Evolutionary conservation across 768 basidiomycete species (phyloP), one percentile per base, ranked within the genome.

Genomic region (Rhizopogon vulgaris): DNA sequence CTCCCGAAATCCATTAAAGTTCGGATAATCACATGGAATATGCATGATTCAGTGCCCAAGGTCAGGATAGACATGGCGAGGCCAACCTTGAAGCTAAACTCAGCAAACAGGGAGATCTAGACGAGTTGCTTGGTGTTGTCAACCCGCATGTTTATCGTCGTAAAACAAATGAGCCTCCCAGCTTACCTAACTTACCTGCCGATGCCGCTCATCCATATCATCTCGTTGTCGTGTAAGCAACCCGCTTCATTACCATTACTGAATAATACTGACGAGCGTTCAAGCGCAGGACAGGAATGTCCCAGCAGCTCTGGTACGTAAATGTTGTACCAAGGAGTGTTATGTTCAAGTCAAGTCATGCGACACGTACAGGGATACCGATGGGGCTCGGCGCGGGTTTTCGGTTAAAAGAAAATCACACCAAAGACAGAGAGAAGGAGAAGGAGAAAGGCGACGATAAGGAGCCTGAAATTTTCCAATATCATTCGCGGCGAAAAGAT

Each of bases 21-120:
- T 37, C 71, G 82, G 39, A 79, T 90, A 42, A 48, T 89, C 32
- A 85, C 85, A 36, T 91, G 88, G 88, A 91, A 90, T 57, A 91
- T 91, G 88, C 85, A 90, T 56, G 87, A 90, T 56, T 84, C 84
- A 0, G 61, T 90, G 5, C 88, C 88, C 28, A 90, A 87, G 77
- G 87, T 82, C 27, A 14, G 24, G 38, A 38, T 36, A 41, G 34
- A 28, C 41, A 6, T 41, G n/a, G 43, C 22, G 15, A 36, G 53
- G 47, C 49, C 36, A 17, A 34, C 39, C 28, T 22, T 3, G 4
- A n/a, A 38, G 49, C 51, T 55, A 54, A 55, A 52, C 18, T 37
- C n/a, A 34, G 39, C 18, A 3, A 22, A 15, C 50, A 90, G 87
- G 88, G 88, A 6, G 80, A 91, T 60, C 63, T 90, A 47, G 78